A percentile compares a stretch with the other conserved stretches of the same genome.
These are phyloP conservation scores for Suillus weaverae DNA, from an alignment of 768 basidiomycete genomes.

Conservation along the genomic window DNA sequence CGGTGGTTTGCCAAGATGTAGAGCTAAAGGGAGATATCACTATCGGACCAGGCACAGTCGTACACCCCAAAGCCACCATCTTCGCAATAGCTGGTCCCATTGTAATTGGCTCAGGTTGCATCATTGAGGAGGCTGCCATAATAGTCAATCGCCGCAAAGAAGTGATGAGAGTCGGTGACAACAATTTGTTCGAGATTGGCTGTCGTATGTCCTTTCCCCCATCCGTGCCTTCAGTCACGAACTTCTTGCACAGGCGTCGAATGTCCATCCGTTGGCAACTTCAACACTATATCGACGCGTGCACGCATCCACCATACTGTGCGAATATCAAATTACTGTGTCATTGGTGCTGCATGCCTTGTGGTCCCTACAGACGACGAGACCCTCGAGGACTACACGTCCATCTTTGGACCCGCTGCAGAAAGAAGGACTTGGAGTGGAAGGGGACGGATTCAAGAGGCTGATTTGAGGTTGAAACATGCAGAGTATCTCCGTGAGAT, in stretches of 20 bases:
- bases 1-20: slow-evolving; percentile 90
- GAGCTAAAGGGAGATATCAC: slow-evolving; percentile 95
- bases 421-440: slow-evolving; percentile 85
- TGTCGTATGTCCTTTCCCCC: slow-evolving; percentile 62
- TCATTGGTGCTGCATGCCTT: slow-evolving; percentile 78
- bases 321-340: slow-evolving; percentile 75
- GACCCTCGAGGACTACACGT: slow-evolving; percentile 77
- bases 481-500: slow-evolving; percentile 91
- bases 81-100: slow-evolving; percentile 91
- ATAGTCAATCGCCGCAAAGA: slow-evolving; percentile 90
- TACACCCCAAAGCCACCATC: slow-evolving; percentile 93
- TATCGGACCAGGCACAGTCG: slow-evolving; percentile 86
- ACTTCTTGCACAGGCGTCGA: slow-evolving; percentile 65
- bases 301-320: slow-evolving; percentile 84
- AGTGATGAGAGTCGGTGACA: slow-evolving; percentile 90
- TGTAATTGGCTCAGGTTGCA: slow-evolving; percentile 82
- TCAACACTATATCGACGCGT: slow-evolving; percentile 84
- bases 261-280: slow-evolving; percentile 77
- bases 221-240: neutral
- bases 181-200: slow-evolving; percentile 92
- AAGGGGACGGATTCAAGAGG: slow-evolving; percentile 78
- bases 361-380: slow-evolving; percentile 81
- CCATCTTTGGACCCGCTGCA: slow-evolving; percentile 75
- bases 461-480: slow-evolving; percentile 82
- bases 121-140: slow-evolving; percentile 89